These are phyloP conservation scores for Aegilops tauschii DNA, from an alignment of 176 grass and related monocot genomes.

Conservation along the genomic window DNA sequence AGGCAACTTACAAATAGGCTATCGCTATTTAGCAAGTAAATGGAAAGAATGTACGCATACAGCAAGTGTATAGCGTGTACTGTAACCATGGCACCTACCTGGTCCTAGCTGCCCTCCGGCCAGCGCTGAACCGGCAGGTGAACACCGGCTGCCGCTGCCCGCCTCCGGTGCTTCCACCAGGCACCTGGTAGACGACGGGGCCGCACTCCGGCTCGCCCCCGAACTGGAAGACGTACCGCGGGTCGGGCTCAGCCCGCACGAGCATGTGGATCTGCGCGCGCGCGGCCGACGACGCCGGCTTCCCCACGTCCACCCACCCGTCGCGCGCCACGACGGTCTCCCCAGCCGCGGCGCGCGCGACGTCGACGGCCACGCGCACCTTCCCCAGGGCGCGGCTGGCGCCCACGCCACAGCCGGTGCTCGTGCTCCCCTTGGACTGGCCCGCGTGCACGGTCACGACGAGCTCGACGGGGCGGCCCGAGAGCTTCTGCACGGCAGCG, in stretches of 20 bases:
- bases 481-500: conserved; percentile 54
- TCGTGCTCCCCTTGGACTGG: conserved; percentile 30
- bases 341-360: conserved; percentile 37
- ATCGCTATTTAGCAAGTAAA: conserved; percentile 16
- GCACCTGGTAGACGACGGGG: conserved; percentile 88
- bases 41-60: conserved; percentile 5
- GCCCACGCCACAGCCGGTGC: conserved; percentile 51
- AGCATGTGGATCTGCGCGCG: conserved; percentile 71
- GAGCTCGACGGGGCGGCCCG: conserved; percentile 48
- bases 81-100: conserved; percentile 43
- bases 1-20: too few relatives aligned
- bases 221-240: conserved; percentile 95
- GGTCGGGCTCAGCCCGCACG: conserved; percentile 85
- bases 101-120: conserved; percentile 42
- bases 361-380: conserved; percentile 55
- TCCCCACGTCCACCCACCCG: conserved; percentile 74
- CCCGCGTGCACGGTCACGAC: conserved; percentile 69
- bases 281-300: conserved; percentile 8
- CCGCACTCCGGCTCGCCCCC: conserved; percentile 89
- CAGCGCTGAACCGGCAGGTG: conserved; percentile 81
- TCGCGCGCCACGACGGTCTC: conserved; percentile 55
- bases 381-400: conserved; percentile 46
- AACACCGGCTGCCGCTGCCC: conserved; percentile 80
- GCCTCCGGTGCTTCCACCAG: conserved; percentile 41
- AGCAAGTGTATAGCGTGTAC: background rate